Percentiles rank a stretch among this genome's conserved stretches.
phyloP scores from a whole-genome alignment of 164 flowering plant species.

The Warburgia ugandensis region DNA sequence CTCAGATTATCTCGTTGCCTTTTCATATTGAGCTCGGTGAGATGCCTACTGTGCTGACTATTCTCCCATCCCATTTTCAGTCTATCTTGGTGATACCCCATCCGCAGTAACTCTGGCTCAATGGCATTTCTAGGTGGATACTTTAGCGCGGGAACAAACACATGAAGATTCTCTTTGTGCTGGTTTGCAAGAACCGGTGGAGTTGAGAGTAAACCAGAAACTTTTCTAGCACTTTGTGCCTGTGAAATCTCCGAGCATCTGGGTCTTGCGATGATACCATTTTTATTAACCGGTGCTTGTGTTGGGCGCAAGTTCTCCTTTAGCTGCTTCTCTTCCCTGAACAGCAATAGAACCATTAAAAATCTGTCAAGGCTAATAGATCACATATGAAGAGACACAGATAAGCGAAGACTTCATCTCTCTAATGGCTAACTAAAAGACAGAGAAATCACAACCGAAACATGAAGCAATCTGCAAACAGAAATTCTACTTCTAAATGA shows the following conservation, averaged over 20 bases:
- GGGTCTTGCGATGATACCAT: not conserved
- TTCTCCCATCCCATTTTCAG: not conserved
- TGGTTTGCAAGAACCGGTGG: not conserved
- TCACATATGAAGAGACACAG: not conserved
- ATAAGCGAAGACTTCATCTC: not conserved
- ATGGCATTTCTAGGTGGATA: conserved; percentile 21
- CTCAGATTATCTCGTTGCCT: not conserved
- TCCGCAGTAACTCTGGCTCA: not conserved
- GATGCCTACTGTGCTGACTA: not conserved
- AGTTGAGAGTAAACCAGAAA: not conserved
- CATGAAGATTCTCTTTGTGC: conserved; percentile 3
- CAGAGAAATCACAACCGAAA: too few relatives aligned
- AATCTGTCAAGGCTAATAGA: too few relatives aligned
- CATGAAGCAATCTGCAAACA: too few relatives aligned
- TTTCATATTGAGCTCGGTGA: not conserved
- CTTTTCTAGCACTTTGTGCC: not conserved
- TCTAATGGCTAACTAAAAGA: too few relatives aligned
- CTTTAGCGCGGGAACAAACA: conserved; percentile 20
- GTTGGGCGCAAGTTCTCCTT: conserved; percentile 13
- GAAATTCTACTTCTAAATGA: too few relatives aligned
- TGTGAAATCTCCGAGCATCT: not conserved
- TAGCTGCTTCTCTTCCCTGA: conserved; percentile 12
- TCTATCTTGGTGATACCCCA: not conserved
- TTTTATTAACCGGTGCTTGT: not conserved
- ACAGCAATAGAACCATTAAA: not conserved